Evolutionary conservation across 2,329 filamentous ascomycete species (phyloP).

Genomic region (Epicoccum sorghinum): DNA sequence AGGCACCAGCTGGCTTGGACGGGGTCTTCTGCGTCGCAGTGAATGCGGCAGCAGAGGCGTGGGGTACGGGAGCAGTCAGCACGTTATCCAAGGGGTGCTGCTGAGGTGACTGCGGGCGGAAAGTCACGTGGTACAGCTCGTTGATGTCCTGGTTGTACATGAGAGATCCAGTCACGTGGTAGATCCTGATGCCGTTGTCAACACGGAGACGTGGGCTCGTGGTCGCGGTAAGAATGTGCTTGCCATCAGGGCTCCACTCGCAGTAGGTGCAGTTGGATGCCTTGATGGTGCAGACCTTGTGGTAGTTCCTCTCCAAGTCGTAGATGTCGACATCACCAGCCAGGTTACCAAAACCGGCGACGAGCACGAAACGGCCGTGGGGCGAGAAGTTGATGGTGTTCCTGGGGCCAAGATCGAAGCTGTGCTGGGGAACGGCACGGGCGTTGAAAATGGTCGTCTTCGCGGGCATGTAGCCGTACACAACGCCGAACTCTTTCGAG

Average conservation of each 20-base stretch:
- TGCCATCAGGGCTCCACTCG: conserved; percentile 95
- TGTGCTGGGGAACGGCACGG: conserved; percentile 80
- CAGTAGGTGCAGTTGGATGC: conserved; percentile 95
- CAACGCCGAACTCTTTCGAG: conserved; percentile 95
- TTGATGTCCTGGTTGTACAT: conserved; percentile 97
- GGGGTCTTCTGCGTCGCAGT: conserved; percentile 89
- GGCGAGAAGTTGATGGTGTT: conserved; percentile 97
- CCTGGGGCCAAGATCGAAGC: conserved; percentile 83
- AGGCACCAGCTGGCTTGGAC: conserved; percentile 95
- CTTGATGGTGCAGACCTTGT: conserved; percentile 91
- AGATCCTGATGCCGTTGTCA: conserved; percentile 94
- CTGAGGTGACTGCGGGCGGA: conserved; percentile 76
- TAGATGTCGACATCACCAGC: conserved; percentile 98
- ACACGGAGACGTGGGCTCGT: conserved; percentile 94
- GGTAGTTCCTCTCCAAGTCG: conserved; percentile 91
- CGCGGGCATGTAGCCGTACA: conserved; percentile 98
- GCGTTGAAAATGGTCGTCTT: conserved; percentile 98
- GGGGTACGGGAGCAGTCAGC: conserved; percentile 76
- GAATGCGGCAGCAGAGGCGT: conserved; percentile 81
- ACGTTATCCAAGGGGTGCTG: conserved; percentile 71
- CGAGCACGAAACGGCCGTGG: conserved; percentile 87
- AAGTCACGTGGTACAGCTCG: conserved; percentile 86
- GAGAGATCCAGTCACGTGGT: conserved; percentile 85
- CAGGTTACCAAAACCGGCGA: conserved; percentile 96
- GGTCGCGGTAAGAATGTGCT: conserved; percentile 95